Conservation (phyloP, 2,329 filamentous ascomycete genomes). For the Lasiodiplodia sp. region DNA sequence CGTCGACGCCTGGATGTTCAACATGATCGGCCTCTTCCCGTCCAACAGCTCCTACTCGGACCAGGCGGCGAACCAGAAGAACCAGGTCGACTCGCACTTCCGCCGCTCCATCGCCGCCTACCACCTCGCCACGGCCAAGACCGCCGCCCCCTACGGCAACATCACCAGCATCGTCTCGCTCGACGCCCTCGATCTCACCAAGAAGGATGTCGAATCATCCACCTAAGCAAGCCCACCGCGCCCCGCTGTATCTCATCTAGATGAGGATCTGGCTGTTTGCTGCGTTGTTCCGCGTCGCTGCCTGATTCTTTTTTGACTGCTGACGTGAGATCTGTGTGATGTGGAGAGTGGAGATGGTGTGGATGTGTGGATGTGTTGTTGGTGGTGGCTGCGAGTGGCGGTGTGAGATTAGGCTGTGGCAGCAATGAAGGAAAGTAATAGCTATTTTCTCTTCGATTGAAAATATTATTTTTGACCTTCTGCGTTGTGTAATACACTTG, state of each 20-base stretch:
- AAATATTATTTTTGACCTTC: neutral
- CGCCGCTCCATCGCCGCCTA: slow-evolving; percentile 27
- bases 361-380: neutral
- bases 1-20: slow-evolving; percentile 30
- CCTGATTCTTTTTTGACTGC: neutral
- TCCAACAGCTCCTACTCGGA: slow-evolving; percentile 26
- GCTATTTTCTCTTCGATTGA: neutral
- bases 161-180: slow-evolving; percentile 22
- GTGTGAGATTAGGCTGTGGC: neutral
- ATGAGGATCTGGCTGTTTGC: neutral
- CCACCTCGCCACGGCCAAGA: slow-evolving; percentile 30
- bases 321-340: slow-evolving; percentile 2
- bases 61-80: slow-evolving; percentile 31
- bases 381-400: slow-evolving; percentile 7
- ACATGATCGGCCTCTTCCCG: slow-evolving; percentile 30
- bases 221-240: too few relatives aligned
- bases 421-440: neutral
- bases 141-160: slow-evolving; percentile 25
- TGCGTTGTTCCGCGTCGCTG: neutral
- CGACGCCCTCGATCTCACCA: slow-evolving; percentile 4
- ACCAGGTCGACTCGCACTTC: slow-evolving; percentile 31
- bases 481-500: neutral
- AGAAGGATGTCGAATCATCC: neutral
- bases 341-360: neutral
- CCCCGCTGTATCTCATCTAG: neutral